phyloP scores from a whole-genome alignment of 2,329 filamentous ascomycete species.

The Hymenoscyphus occultus region DNA sequence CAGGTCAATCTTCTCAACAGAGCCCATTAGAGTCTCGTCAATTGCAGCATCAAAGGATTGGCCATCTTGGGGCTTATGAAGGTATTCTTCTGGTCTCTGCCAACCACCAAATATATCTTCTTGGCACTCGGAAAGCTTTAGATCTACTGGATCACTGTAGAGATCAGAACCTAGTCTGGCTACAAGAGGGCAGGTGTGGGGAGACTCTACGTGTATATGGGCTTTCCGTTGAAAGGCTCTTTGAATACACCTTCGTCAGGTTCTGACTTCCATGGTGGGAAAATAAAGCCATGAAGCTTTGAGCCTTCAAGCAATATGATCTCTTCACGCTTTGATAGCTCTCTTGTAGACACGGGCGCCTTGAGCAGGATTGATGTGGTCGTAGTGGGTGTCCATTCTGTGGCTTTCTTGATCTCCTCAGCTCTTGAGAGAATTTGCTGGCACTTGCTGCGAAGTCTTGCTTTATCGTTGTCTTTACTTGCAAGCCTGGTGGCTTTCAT shows the following conservation, averaged over 20 bases:
- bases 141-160: constrained; percentile 63
- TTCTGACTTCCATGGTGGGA: constrained; percentile 76
- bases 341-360: constrained; percentile 50
- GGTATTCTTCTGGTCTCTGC: constrained; percentile 71
- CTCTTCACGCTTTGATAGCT: constrained; percentile 67
- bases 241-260: constrained; percentile 62
- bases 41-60: constrained; percentile 17
- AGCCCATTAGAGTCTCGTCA: constrained; percentile 52
- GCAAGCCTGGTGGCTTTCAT: constrained; percentile 70
- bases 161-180: constrained; percentile 23
- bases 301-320: constrained; percentile 75
- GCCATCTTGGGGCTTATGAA: constrained; percentile 34
- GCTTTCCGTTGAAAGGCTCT: constrained; percentile 42
- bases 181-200: constrained; percentile 2
- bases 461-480: constrained; percentile 58
- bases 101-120: constrained; percentile 75
- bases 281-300: constrained; percentile 76
- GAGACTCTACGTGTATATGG: constrained; percentile 59
- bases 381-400: constrained; percentile 25
- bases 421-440: constrained; percentile 67
- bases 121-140: constrained; percentile 74
- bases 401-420: constrained; percentile 66
- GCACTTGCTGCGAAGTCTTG: constrained; percentile 65
- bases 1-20: constrained; percentile 66
- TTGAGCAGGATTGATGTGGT: constrained; percentile 30